phyloP scores from a whole-genome alignment of 352 stramenopile genomes.

The Pilasporangium apinafurcum region DNA sequence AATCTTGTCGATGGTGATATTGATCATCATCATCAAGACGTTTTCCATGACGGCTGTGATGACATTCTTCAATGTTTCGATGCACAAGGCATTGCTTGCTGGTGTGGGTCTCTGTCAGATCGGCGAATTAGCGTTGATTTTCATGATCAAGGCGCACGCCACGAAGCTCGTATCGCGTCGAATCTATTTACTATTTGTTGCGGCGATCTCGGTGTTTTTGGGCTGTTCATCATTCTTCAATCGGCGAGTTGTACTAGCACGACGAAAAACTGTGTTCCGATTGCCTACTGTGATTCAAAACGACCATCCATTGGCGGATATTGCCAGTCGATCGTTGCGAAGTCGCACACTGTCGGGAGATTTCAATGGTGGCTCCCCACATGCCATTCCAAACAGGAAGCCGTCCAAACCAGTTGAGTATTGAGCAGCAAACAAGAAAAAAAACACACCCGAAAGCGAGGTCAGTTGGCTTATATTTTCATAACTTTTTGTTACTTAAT shows the following conservation, averaged over 20 bases:
- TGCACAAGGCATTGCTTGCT: conserved; percentile 67
- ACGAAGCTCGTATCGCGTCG: conserved; percentile 76
- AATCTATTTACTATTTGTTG: conserved; percentile 79
- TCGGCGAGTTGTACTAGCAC: conserved; percentile 55
- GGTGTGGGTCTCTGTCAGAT: conserved; percentile 77
- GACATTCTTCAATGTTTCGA: conserved; percentile 71
- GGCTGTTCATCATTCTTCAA: conserved; percentile 79
- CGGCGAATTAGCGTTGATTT: conserved; percentile 81
- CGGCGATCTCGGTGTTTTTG: conserved; percentile 75
- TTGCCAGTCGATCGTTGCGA: too few species aligned
- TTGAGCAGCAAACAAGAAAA: too few species aligned
- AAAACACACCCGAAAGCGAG: too few species aligned
- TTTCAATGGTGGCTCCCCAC: too few species aligned
- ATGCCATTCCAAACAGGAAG: too few species aligned
- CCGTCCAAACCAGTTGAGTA: too few species aligned
- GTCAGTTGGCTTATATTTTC: too few species aligned
- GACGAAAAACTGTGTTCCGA: conserved; percentile 49
- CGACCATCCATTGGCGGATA: too few species aligned
- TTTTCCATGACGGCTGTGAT: conserved; percentile 71
- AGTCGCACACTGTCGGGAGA: too few species aligned
- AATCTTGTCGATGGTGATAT: conserved; percentile 78
- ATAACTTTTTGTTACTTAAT: too few species aligned
- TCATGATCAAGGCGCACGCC: conserved; percentile 87
- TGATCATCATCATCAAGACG: conserved; percentile 78
- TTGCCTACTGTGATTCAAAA: too few species aligned